These are phyloP conservation scores for Vigna unguiculata DNA, from an alignment of 306 rosid species.

Conservation along the genomic window DNA sequence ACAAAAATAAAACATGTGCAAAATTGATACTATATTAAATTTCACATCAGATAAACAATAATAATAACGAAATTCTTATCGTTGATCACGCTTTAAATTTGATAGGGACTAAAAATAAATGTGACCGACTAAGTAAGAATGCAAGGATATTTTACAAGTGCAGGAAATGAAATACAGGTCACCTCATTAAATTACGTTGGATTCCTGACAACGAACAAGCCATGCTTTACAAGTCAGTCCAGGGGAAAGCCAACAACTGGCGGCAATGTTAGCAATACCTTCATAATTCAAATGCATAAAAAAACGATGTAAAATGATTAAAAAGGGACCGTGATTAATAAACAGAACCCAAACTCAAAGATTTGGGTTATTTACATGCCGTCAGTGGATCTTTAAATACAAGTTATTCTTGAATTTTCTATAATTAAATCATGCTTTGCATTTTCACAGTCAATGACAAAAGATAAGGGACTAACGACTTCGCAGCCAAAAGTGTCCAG, in stretches of 20 bases:
- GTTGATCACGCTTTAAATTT: no score
- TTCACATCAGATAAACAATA: neutral
- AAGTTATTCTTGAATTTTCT: constrained; percentile 21
- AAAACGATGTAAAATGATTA: neutral
- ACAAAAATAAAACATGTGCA: no score
- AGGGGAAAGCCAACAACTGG: neutral
- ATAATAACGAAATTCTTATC: neutral
- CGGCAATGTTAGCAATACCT: neutral
- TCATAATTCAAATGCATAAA: neutral
- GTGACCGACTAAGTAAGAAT: neutral
- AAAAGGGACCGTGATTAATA: neutral
- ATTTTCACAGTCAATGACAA: constrained; percentile 6
- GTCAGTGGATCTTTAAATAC: neutral
- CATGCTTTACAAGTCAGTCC: neutral
- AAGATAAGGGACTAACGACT: neutral
- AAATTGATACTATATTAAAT: no score
- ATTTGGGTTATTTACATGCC: neutral
- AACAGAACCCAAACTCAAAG: constrained; percentile 2
- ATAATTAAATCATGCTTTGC: neutral
- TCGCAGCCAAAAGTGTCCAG: constrained; percentile 1
- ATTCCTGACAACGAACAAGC: neutral
- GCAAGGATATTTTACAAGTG: constrained; percentile 7
- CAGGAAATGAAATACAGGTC: neutral
- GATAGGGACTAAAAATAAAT: neutral
- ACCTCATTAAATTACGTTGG: constrained; percentile 24